A percentile compares a stretch with the other conserved stretches of the same genome.
These are phyloP conservation scores for Chaetomiaceae sp. DNA, from an alignment of 2,329 filamentous ascomycete genomes.

Conservation along the genomic window DNA sequence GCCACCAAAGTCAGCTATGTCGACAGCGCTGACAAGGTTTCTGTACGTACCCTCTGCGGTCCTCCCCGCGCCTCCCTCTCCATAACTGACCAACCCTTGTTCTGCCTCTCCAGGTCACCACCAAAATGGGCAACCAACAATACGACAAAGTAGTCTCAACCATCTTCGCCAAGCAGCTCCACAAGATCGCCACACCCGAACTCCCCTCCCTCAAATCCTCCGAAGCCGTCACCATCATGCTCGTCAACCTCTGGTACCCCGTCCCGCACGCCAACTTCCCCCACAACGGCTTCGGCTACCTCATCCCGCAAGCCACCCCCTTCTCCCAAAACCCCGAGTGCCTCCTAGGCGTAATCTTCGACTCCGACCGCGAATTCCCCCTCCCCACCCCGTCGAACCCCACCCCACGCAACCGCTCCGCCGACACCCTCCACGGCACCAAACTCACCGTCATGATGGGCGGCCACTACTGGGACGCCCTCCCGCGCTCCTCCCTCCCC, in stretches of 20 bases:
- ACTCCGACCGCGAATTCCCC: conserved; percentile 57
- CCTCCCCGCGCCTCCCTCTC: background rate
- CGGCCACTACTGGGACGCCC: conserved; percentile 80
- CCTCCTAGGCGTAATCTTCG: conserved; percentile 83
- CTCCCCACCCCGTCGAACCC: conserved; percentile 22
- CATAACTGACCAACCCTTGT: background rate
- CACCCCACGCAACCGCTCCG: conserved; percentile 32
- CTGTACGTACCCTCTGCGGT: conserved; percentile 34
- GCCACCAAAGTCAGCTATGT: conserved; percentile 46
- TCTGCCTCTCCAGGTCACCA: conserved; percentile 12
- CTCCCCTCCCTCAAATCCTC: conserved; percentile 50
- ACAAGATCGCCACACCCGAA: conserved; percentile 32
- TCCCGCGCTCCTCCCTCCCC: conserved; percentile 46
- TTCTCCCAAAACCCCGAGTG: conserved; percentile 31
- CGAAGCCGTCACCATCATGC: conserved; percentile 76
- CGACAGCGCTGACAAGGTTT: conserved; percentile 34
- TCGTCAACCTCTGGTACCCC: conserved; percentile 83
- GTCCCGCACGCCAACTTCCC: conserved; percentile 57
- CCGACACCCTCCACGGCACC: conserved; percentile 59
- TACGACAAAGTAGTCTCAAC: conserved; percentile 63
- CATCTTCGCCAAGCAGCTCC: conserved; percentile 48
- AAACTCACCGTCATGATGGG: conserved; percentile 94
- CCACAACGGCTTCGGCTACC: conserved; percentile 78
- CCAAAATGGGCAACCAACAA: conserved; percentile 14
- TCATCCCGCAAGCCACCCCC: conserved; percentile 66